Percentiles rank a stretch among this genome's conserved stretches.
Evolutionary conservation across 1,284 basidiomycete genomes (phyloP).

Genomic region (Austropuccinia psidii): DNA sequence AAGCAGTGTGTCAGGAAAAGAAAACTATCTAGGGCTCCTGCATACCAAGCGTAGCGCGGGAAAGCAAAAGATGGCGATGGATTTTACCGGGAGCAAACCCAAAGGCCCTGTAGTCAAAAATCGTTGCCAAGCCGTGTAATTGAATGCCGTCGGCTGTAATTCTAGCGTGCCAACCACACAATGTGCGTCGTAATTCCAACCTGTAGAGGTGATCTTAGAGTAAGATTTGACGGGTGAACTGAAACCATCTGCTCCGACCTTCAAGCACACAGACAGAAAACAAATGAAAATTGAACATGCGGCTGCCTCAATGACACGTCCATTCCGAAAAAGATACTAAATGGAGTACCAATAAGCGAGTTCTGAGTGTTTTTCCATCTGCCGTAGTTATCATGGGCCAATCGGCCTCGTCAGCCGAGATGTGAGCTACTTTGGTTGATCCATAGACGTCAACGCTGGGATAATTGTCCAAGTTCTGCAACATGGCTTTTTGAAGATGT

Average conservation of each 20-base stretch:
- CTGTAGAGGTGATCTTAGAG: constrained; percentile 76
- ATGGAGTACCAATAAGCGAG: constrained; percentile 61
- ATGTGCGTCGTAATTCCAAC: constrained; percentile 83
- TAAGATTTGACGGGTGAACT: constrained; percentile 88
- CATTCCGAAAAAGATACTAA: neutral
- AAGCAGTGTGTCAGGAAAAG: too few species aligned
- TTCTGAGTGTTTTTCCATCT: constrained; percentile 57
- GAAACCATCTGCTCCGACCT: constrained; percentile 92
- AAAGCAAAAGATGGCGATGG: neutral
- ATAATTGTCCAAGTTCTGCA: constrained; percentile 52
- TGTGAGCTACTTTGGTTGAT: constrained; percentile 41
- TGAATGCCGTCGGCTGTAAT: constrained; percentile 52
- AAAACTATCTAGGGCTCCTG: neutral
- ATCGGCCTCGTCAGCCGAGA: constrained; percentile 39
- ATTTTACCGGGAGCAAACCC: constrained; percentile 67
- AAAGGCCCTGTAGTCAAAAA: constrained; percentile 94
- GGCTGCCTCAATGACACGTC: neutral
- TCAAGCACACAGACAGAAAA: constrained; percentile 36
- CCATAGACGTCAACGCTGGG: constrained; percentile 43
- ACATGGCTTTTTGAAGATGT: constrained; percentile 74
- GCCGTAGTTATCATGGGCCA: constrained; percentile 71
- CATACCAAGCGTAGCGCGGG: neutral
- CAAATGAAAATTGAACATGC: neutral
- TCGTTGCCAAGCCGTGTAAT: constrained; percentile 72
- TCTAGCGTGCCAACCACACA: constrained; percentile 83